Percentiles rank a stretch among this genome's conserved stretches.
phyloP scores from a whole-genome alignment of 1,284 basidiomycete genomes.

The Pterula multifida region DNA sequence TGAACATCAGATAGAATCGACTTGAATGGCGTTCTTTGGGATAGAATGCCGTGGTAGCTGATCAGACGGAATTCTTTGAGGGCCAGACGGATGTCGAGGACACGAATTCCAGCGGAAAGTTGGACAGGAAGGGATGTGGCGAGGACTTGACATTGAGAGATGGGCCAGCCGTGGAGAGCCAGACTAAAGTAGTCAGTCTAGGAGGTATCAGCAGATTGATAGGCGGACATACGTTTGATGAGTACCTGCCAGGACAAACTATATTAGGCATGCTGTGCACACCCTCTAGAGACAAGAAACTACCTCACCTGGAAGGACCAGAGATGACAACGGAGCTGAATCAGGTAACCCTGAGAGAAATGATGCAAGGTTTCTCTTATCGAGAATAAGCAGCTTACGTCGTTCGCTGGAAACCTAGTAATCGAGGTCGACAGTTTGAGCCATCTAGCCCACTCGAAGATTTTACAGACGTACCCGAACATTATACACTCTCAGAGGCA shows the following conservation, averaged over 20 bases:
- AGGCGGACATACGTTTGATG: slow-evolving; percentile 49
- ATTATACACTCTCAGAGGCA: neutral
- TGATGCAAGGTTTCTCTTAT: slow-evolving; percentile 38
- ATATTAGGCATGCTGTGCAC: neutral
- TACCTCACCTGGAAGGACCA: slow-evolving; percentile 59
- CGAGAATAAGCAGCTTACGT: slow-evolving; percentile 40
- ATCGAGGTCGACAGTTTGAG: no score
- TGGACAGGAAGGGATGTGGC: slow-evolving; percentile 43
- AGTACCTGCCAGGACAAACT: slow-evolving; percentile 31
- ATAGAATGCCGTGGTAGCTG: slow-evolving; percentile 72
- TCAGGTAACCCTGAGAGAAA: slow-evolving; percentile 64
- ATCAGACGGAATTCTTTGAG: slow-evolving; percentile 50
- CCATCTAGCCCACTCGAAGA: no score
- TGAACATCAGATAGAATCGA: slow-evolving; percentile 48
- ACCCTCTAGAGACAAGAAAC: slow-evolving; percentile 11
- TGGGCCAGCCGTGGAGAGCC: slow-evolving; percentile 71
- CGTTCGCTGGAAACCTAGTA: slow-evolving; percentile 26
- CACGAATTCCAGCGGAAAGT: slow-evolving; percentile 59
- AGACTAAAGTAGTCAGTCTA: slow-evolving; percentile 28
- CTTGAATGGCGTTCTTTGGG: slow-evolving; percentile 57
- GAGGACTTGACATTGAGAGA: slow-evolving; percentile 60
- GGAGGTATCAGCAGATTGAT: no score
- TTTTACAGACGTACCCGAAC: neutral
- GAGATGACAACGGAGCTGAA: slow-evolving; percentile 48
- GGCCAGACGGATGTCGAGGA: slow-evolving; percentile 71